Evolutionary conservation across 139 green algal species (phyloP), one percentile per base, ranked within the genome.

Genomic region (Chlorella sorokiniana): DNA sequence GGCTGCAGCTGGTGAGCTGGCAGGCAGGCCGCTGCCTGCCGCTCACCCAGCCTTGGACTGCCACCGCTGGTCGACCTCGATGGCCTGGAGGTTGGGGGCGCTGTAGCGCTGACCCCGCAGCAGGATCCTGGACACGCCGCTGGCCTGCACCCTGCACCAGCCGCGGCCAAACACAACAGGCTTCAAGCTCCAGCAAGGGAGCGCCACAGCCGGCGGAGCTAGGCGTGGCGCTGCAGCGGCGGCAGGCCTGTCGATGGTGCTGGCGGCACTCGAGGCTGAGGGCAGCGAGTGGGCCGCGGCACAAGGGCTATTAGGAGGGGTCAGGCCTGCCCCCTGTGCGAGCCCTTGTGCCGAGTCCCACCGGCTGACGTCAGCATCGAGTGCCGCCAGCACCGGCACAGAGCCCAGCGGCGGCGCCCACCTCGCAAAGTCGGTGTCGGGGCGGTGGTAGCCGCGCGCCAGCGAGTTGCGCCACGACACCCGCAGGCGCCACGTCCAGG

Each of bases 91-190:
- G 74, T 79, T 82, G 64, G 84, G 84, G 56, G 69, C 74, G 35
- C 25, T 79, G 80, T 88, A 88, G 41, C 40, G 56, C 80, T 88
- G 80, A 14, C 84, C 84, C 67, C 79, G 78, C 22, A 88, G 84
- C 69, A 88, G 75, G 37, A 88, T 81, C 44, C 44, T 62, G 74
- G 52, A 78, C 29, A 88, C 80, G 35, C 84, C 84, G 3, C 37
- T 51, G 2, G 74, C 80, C 37, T 88, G 84, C 6, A 88, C 40
- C 35, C 29, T 70, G 56, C 45, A 65, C 38, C 77, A 14, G 52
- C 22, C 52, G 52, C 52, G 52, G 52, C 3, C 7, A 23, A 20
- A 23, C 3, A 23, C 52, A 31, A 31, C 8, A 62, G 52, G 52
- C 3, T 20, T 23, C 3, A 3, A 62, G 52, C 52, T 23, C 8